These are phyloP conservation scores for Scorias spongiosa DNA, from an alignment of 2,329 filamentous ascomycete genomes.

Conservation along the genomic window DNA sequence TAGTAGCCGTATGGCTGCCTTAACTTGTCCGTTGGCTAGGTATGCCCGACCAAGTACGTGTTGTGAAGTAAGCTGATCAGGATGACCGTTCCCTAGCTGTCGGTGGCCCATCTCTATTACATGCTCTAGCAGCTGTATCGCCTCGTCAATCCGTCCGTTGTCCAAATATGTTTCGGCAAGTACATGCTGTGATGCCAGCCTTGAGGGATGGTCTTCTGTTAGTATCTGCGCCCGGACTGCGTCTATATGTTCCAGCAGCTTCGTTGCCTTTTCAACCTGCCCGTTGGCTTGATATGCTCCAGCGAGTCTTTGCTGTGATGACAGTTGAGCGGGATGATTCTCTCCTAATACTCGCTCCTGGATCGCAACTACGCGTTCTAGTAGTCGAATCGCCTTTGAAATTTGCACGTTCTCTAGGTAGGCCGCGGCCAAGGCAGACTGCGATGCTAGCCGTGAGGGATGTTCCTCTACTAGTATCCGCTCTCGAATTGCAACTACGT, in stretches of 20 bases:
- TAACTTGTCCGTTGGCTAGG: constrained; percentile 2
- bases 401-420: constrained; percentile 7
- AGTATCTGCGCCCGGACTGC: background rate
- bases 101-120: constrained; percentile 4
- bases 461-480: background rate
- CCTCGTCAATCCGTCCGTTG: constrained; percentile 6
- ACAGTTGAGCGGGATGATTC: constrained; percentile 1
- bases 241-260: background rate
- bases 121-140: constrained; percentile 9
- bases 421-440: constrained; percentile 8
- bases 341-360: background rate
- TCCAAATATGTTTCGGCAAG: constrained; percentile 9
- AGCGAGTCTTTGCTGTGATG: constrained; percentile 9
- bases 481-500: constrained; percentile 6
- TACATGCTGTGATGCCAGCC: constrained; percentile 1
- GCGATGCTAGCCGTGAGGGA: constrained; percentile 1
- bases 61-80: constrained; percentile 1
- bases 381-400: constrained; percentile 8
- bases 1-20: constrained; percentile 7
- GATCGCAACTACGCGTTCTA: background rate
- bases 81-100: constrained; percentile 1
- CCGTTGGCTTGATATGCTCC: background rate
- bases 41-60: constrained; percentile 10
- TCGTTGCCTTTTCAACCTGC: background rate
- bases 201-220: background rate